Evolutionary conservation across 805 yeast genomes (phyloP), one percentile per base, ranked within the genome.

Genomic region (Wickerhamiella qilinensis): DNA sequence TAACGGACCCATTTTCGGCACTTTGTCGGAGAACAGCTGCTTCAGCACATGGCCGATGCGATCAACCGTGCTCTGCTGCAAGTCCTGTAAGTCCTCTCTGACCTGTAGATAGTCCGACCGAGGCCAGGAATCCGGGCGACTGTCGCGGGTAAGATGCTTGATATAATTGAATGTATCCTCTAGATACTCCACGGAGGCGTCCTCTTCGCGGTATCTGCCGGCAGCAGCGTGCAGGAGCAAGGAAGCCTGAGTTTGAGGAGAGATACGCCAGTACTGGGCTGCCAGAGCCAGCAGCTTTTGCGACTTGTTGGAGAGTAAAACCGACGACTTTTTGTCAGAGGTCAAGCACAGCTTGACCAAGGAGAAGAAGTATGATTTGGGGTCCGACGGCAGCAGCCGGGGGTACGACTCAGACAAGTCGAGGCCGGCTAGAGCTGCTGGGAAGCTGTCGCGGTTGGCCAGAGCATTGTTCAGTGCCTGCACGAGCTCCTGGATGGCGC

Each of bases 1-100:
- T 22, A 59, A 56, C 0, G 78, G 73, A 0, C 74, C 72, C 41
- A 79, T 68, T 46, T 69, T 71, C 1, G 86, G 85, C 38, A 71
- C 30, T 59, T 60, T 31, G 49, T 54, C 35, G 58, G 62, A 50
- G 62, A 68, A 62, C 47, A 56, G 41, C 22, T 39, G 46, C 11
- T 39, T 35, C 15, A 77, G 45, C 3, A 59, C 48, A 25, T 60
- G 64, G 39, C 65, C 64, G 14, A 77, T 52, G 2, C 68, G 57
- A 25, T 56, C 54, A 52, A 77, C 62, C 2, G 65, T 56, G 35
- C 66, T 68, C 31, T 63, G 63, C 40, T 70, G 71, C 1, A 73
- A 55, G 30, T 56, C 54, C 2, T 63, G 52, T 29, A 77, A 11
- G 2, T 38, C 43, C 5, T 35, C 14, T 11, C n/a, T 9, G 2